Evolutionary conservation across 768 basidiomycete species (phyloP).

Genomic region (Tulasnella sp.): DNA sequence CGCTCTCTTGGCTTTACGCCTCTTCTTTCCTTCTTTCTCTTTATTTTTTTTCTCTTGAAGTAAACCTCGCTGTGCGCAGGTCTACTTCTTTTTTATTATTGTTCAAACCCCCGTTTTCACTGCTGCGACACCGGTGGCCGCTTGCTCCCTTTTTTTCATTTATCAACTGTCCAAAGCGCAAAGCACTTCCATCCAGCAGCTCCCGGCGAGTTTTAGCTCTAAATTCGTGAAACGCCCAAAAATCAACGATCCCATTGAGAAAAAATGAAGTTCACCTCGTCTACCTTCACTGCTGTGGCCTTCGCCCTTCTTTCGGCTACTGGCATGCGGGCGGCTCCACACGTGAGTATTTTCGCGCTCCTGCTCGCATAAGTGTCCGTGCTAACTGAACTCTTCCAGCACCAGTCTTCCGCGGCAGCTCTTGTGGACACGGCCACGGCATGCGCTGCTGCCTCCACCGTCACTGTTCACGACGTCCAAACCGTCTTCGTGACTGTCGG

Average conservation of each 20-base stretch:
- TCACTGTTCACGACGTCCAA: not conserved
- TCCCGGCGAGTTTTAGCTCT: not conserved
- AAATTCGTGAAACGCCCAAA: not conserved
- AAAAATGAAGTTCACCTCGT: conserved; percentile 9
- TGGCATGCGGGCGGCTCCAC: not conserved
- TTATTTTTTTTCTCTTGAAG: conserved; percentile 2
- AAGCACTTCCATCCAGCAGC: not conserved
- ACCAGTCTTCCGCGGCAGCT: not conserved
- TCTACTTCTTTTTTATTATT: not conserved
- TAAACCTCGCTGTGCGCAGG: conserved; percentile 20
- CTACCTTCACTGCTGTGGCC: not conserved
- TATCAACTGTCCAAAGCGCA: not conserved
- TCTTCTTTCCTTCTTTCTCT: conserved; percentile 14
- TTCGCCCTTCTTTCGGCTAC: not conserved
- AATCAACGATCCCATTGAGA: conserved; percentile 4
- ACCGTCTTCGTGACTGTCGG: not conserved
- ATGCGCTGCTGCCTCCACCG: not conserved
- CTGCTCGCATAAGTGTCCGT: not conserved
- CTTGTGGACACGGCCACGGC: not conserved
- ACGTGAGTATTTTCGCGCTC: not conserved
- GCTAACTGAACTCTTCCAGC: not conserved
- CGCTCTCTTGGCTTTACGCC: conserved; percentile 22
- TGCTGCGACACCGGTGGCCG: conserved; percentile 15
- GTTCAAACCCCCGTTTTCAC: not conserved
- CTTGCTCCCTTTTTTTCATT: not conserved